These are phyloP conservation scores for Musa troglodytarum DNA, from an alignment of 176 grass and related monocot genomes.

Conservation along the genomic window DNA sequence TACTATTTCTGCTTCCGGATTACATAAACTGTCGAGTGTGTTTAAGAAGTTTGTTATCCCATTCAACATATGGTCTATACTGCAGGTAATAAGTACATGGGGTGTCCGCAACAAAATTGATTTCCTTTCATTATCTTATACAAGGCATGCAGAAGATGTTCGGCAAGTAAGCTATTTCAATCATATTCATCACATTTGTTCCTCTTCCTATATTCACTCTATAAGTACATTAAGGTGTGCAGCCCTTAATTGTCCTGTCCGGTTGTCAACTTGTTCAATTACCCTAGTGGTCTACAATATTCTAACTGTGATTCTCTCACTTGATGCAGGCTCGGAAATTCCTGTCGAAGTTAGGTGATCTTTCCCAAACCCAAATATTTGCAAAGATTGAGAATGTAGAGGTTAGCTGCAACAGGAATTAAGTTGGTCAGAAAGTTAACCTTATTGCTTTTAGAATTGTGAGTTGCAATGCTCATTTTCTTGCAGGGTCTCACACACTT, in stretches of 20 bases:
- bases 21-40: not conserved
- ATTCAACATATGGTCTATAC: conserved; percentile 2
- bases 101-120: conserved; percentile 96
- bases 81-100: conserved; percentile 87
- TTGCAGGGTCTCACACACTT: conserved; percentile 94
- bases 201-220: not conserved
- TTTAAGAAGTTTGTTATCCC: not conserved
- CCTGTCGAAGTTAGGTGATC: conserved; percentile 79
- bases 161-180: conserved; percentile 45
- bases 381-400: conserved; percentile 98
- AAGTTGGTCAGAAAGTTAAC: not conserved
- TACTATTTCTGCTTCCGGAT: not conserved
- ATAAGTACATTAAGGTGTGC: not conserved
- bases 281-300: not conserved
- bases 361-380: conserved; percentile 93
- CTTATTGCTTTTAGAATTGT: not conserved
- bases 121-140: conserved; percentile 94
- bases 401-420: conserved; percentile 38
- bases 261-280: not conserved
- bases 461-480: conserved; percentile 12
- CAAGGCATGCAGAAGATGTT: conserved; percentile 91
- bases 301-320: not conserved
- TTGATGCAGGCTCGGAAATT: conserved; percentile 57
- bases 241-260: not conserved
- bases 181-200: conserved; percentile 6